Evolutionary conservation across 2,329 filamentous ascomycete genomes (phyloP).

Genomic region (Stagonosporopsis chrysanthemi): DNA sequence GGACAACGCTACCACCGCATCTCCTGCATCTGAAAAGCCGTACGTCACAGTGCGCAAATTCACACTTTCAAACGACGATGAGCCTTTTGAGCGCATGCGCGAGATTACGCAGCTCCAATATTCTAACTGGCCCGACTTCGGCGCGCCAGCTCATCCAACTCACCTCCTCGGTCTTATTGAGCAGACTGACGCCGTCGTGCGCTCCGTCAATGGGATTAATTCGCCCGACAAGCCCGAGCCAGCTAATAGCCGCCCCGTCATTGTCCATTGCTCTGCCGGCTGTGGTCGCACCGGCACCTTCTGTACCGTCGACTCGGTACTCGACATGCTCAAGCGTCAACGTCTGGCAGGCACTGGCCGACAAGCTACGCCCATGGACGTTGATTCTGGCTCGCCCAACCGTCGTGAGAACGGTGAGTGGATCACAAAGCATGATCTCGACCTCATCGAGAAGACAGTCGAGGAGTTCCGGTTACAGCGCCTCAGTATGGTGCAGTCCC

Average conservation of each 20-base stretch:
- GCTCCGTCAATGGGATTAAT: slow-evolving; percentile 54
- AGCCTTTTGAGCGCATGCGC: slow-evolving; percentile 84
- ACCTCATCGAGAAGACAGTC: slow-evolving; percentile 86
- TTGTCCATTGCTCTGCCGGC: slow-evolving; percentile 95
- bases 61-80: slow-evolving; percentile 75
- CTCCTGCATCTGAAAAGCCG: slow-evolving; percentile 65
- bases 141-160: slow-evolving; percentile 84
- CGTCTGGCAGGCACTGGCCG: slow-evolving; percentile 51
- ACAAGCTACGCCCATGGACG: slow-evolving; percentile 54
- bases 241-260: slow-evolving; percentile 68
- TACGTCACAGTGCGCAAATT: slow-evolving; percentile 88
- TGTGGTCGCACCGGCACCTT: slow-evolving; percentile 96
- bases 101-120: slow-evolving; percentile 97
- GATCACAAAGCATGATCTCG: slow-evolving; percentile 73
- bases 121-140: slow-evolving; percentile 96
- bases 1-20: slow-evolving; percentile 30
- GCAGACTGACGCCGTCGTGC: slow-evolving; percentile 76
- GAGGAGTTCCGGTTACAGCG: slow-evolving; percentile 89
- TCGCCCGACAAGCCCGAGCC: slow-evolving; percentile 65
- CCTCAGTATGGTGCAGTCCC: slow-evolving; percentile 94
- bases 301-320: slow-evolving; percentile 93
- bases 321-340: slow-evolving; percentile 96
- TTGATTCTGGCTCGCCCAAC: slow-evolving; percentile 29
- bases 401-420: slow-evolving; percentile 63
- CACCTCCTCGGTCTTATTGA: slow-evolving; percentile 91